A percentile compares a stretch with the other conserved stretches of the same genome.
These are phyloP conservation scores for Xylariaceae sp. DNA, from an alignment of 2,329 filamentous ascomycete genomes.

Conservation along the genomic window DNA sequence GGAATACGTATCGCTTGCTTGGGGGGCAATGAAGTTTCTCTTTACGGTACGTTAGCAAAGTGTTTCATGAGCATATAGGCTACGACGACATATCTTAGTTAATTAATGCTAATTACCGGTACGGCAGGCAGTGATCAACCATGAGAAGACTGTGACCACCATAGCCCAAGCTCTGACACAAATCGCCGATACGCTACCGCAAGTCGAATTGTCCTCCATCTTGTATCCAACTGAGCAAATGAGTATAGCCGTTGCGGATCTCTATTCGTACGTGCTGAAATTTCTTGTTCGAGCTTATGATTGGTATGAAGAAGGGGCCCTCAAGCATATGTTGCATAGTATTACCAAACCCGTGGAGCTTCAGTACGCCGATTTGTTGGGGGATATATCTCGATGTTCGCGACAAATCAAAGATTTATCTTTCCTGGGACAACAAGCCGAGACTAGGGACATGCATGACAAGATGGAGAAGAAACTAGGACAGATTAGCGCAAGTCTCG, in stretches of 20 bases:
- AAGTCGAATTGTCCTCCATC: neutral
- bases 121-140: neutral
- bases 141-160: neutral
- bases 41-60: slow-evolving; percentile 14
- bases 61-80: no score
- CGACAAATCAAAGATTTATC: neutral
- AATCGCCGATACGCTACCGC: neutral
- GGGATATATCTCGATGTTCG: neutral
- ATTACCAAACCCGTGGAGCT: neutral
- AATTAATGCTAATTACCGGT: no score
- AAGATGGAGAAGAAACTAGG: no score
- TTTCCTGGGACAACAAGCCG: neutral
- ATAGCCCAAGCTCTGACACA: neutral
- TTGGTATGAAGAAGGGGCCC: neutral
- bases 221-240: neutral
- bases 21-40: slow-evolving; percentile 22
- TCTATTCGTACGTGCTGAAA: neutral
- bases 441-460: no score
- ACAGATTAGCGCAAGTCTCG: no score
- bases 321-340: neutral
- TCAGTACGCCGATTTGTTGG: neutral
- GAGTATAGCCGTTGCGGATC: neutral
- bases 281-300: neutral
- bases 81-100: no score
- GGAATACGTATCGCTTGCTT: no score